Percentiles rank a stretch among this genome's conserved stretches.
These are phyloP conservation scores for Neurospora sp. DNA, from an alignment of 495 filamentous ascomycete species.

Conservation along the genomic window DNA sequence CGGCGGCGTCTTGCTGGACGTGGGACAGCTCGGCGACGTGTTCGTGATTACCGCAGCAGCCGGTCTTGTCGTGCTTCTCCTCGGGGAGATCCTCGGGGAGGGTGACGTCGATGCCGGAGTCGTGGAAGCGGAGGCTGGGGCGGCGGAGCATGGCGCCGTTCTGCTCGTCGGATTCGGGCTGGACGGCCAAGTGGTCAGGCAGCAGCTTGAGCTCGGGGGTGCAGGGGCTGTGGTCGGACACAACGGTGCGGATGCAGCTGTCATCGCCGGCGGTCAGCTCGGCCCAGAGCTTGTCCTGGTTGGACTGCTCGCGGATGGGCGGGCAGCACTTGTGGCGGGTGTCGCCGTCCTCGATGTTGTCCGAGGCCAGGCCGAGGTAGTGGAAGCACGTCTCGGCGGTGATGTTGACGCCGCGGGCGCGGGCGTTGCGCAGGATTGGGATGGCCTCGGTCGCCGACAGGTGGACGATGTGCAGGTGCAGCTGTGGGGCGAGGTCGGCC, in stretches of 20 bases:
- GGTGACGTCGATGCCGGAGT: conserved; percentile 39
- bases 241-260: conserved; percentile 82
- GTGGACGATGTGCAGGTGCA: conserved; percentile 91
- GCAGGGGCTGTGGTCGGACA: conserved; percentile 96
- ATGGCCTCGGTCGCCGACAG: conserved; percentile 90
- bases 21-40: background rate
- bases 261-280: conserved; percentile 56
- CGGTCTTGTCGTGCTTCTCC: background rate
- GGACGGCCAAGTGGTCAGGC: conserved; percentile 46
- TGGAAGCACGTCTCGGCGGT: conserved; percentile 98
- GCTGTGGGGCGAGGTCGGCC: conserved; percentile 67
- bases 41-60: background rate
- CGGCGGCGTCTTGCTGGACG: background rate
- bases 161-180: conserved; percentile 6
- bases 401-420: conserved; percentile 71
- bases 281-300: conserved; percentile 83
- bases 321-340: conserved; percentile 97
- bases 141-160: conserved; percentile 15
- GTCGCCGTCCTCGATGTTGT: conserved; percentile 79
- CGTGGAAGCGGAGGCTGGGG: conserved; percentile 21
- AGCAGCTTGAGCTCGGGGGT: conserved; percentile 90
- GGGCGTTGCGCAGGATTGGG: conserved; percentile 71
- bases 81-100: conserved; percentile 17
- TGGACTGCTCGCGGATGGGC: conserved; percentile 73
- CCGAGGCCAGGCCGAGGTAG: conserved; percentile 85